A percentile compares a stretch with the other conserved stretches of the same genome.
Evolutionary conservation across 805 yeast genomes (phyloP).

Genomic region (Zygoascus flipseniorum): DNA sequence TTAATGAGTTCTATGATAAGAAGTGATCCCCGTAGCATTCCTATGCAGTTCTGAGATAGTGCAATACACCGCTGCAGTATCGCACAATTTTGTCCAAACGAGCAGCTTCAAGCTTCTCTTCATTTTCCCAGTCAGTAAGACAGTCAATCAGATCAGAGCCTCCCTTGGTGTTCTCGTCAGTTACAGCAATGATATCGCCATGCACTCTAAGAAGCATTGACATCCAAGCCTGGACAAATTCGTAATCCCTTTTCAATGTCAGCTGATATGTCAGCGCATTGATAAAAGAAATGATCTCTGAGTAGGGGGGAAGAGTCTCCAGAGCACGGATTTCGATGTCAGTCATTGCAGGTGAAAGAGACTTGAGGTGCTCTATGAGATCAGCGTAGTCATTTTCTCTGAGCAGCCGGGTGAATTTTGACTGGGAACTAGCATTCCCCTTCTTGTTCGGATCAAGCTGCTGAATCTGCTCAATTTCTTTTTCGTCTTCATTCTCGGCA

Average conservation of each 20-base stretch:
- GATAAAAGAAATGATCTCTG: constrained; percentile 58
- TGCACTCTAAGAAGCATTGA: constrained; percentile 66
- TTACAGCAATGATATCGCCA: constrained; percentile 56
- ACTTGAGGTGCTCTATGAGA: constrained; percentile 48
- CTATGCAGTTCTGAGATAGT: constrained; percentile 36
- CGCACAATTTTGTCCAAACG: constrained; percentile 61
- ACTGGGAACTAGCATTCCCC: constrained; percentile 24
- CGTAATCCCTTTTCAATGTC: constrained; percentile 51
- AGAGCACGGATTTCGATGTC: constrained; percentile 85
- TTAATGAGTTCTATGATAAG: neutral
- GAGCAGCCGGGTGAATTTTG: constrained; percentile 58
- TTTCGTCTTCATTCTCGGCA: constrained; percentile 35
- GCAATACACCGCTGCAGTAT: constrained; percentile 73
- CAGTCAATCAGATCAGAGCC: constrained; percentile 20
- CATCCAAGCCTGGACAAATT: constrained; percentile 74
- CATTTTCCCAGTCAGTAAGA: constrained; percentile 41
- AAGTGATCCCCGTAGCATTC: no score
- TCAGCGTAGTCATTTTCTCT: constrained; percentile 46
- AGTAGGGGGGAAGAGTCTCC: constrained; percentile 50
- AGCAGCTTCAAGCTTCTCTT: constrained; percentile 35
- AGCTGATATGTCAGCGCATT: constrained; percentile 60
- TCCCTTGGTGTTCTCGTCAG: constrained; percentile 23
- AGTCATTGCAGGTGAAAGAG: constrained; percentile 63
- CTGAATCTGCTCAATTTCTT: constrained; percentile 19
- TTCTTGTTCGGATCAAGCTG: constrained; percentile 6